Base-by-base conservation (phyloP, 2,329 filamentous ascomycete genomes). In the Blastomyces gilchristii region DNA sequence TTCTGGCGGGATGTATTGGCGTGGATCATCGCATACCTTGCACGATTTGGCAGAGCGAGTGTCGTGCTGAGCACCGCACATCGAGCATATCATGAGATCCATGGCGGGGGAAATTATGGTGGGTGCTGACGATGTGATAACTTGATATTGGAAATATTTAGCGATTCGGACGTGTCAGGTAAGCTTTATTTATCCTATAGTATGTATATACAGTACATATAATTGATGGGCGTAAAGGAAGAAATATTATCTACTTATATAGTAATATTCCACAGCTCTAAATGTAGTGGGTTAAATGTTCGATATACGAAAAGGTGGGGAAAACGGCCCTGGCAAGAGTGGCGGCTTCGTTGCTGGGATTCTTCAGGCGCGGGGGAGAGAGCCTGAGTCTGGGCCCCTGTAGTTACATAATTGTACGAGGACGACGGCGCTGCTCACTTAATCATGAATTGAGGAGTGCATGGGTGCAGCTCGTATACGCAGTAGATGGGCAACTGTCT, bases 21-120 rank as follows among this genome's bases (percentile, higher is more conserved):
- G 67, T 3, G 71, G 70, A 63, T 73, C 71, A 66, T 73, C 71
- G 63, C 71, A 73, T 62, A 73, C 69, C 57, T 69, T 68, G 65
- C 71, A 73, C 16, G 70, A 67, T n/a, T 66, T 58, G 43, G 63
- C 62, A 5, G 67, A 58, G 2, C 64, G 59, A 18, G 61, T 63
- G 5, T 65, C 61, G 63, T 69, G 69, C 56, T 73, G 70, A 3
- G 67, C 67, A 49, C 71, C 70, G 63, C 70, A 72, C 25, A 69
- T 70, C 25, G 67, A 64, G 59, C 71, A 72, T 64, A 72, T 69
- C 49, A 67, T 43, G 28, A 72, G 65, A 58, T 72, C 71, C 53
- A 67, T 61, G 18, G 61, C 37, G 25, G 25, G n/a, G 39, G 22
- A 28, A 43, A 34, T 37, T 37, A 1, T 8, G 7, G 34, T 37